These are phyloP conservation scores for Gossypium lobatum DNA, from an alignment of 441 rosid genomes.

Conservation along the genomic window DNA sequence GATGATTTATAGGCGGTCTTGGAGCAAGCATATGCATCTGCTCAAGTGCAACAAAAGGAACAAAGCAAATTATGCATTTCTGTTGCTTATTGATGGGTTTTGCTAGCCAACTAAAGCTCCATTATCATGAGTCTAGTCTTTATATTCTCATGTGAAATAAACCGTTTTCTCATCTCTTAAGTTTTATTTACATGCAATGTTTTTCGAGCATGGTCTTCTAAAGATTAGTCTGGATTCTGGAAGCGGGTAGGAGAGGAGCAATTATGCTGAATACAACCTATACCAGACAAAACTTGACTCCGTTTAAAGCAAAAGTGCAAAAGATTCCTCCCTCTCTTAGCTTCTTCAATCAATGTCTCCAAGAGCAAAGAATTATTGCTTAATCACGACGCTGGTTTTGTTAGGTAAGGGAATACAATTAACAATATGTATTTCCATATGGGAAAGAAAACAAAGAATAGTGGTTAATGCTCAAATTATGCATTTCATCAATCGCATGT, in stretches of 20 bases:
- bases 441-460: neutral
- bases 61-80: neutral
- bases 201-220: neutral
- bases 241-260: neutral
- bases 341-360: neutral
- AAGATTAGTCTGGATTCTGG: neutral
- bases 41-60: neutral
- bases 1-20: constrained; percentile 50
- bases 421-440: neutral
- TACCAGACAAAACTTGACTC: neutral
- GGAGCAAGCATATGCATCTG: constrained; percentile 49
- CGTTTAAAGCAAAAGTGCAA: neutral
- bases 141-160: neutral
- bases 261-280: neutral
- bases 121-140: neutral
- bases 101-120: neutral
- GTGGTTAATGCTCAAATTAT: neutral
- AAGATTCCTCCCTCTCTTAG: neutral
- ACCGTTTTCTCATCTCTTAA: neutral
- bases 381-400: neutral
- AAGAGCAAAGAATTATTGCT: neutral
- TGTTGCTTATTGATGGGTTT: neutral
- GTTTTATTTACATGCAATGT: neutral
- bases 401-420: neutral
- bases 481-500: neutral